Evolutionary conservation across 176 grass and related monocot genomes (phyloP), one percentile per base, ranked within the genome.

Genomic region (Musa acuminata): DNA sequence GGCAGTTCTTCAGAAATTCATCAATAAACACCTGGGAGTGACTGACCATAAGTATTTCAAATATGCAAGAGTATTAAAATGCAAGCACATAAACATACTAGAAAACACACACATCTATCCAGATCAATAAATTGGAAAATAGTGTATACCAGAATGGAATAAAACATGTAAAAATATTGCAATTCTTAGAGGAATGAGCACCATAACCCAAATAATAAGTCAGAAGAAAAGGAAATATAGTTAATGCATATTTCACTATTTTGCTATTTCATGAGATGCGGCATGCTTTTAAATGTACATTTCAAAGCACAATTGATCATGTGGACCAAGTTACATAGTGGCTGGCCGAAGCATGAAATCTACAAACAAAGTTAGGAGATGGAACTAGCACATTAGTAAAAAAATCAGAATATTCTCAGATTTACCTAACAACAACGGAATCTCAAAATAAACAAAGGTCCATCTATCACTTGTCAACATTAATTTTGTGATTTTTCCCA

Each of bases 1-100:
- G 69, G 48, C 20, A 19, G 48, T 72, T 57, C 54, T 64, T 22
- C 48, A 80, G 25, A 72, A 80, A n/a, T 64, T 25, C 77, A 20
- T 73, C 57, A 11, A 80, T 35, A 49, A 72, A 80, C 20, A 80
- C 69, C 78, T 80, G 57, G 50, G 72, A 73, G 63, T 68, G 63
- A 72, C 19, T 51, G 25, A 70, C 17, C 10, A 43, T 49, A 51
- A 51, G 25, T 23, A 6, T 51, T n/a, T 76, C 27, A 76, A 76
- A 76, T 62, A 0, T 63, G 35, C 55, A 51, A 70, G 48, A 70
- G 11, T 11, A 48, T 51, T 49, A 17, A 50, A 16, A 70, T 9
- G 16, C 43, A 51, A 50, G 43, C 35, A 70, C 11, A 16, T 29
- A 7, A 22, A 6, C 24, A 26, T 43, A 6, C n/a, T n/a, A 29